Evolutionary conservation across 2,329 filamentous ascomycete genomes (phyloP).

Genomic region (Calonectria pauciramosa): DNA sequence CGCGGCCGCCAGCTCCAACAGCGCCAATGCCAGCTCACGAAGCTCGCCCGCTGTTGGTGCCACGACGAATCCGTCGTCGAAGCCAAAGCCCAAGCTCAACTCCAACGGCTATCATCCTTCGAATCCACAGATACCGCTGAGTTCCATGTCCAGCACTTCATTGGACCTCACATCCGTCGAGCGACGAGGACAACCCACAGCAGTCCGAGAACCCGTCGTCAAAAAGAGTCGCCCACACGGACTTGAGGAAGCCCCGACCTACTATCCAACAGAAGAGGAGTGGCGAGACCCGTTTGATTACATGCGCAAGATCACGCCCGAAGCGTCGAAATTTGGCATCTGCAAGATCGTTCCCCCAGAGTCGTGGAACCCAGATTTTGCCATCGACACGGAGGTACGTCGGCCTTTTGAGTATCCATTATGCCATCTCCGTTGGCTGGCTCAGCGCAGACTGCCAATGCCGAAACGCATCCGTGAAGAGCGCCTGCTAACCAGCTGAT

Average conservation of each 20-base stretch:
- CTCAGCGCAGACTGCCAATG: background rate
- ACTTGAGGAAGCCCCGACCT: constrained; percentile 91
- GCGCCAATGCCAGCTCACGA: constrained; percentile 65
- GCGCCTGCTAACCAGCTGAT: constrained; percentile 34
- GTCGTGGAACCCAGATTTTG: constrained; percentile 93
- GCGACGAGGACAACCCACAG: constrained; percentile 85
- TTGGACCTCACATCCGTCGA: constrained; percentile 93
- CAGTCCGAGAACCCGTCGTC: constrained; percentile 81
- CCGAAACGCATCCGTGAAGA: background rate
- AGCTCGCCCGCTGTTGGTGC: constrained; percentile 63
- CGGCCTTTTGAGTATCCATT: constrained; percentile 7
- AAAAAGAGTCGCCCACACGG: constrained; percentile 85
- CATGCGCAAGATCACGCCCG: constrained; percentile 89
- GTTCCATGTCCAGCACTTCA: constrained; percentile 70
- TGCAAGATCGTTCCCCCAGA: constrained; percentile 97
- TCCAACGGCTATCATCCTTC: constrained; percentile 67
- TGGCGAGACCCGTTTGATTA: constrained; percentile 96
- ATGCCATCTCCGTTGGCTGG: background rate
- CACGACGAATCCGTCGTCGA: constrained; percentile 53
- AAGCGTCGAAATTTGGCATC: constrained; percentile 89
- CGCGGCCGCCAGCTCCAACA: constrained; percentile 54
- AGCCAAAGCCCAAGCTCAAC: constrained; percentile 67
- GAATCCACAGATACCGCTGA: constrained; percentile 66
- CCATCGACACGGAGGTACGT: constrained; percentile 92
- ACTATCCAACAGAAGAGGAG: constrained; percentile 90